Conservation (phyloP, 2,329 filamentous ascomycete genomes). For the Fusarium sulawesiense region DNA sequence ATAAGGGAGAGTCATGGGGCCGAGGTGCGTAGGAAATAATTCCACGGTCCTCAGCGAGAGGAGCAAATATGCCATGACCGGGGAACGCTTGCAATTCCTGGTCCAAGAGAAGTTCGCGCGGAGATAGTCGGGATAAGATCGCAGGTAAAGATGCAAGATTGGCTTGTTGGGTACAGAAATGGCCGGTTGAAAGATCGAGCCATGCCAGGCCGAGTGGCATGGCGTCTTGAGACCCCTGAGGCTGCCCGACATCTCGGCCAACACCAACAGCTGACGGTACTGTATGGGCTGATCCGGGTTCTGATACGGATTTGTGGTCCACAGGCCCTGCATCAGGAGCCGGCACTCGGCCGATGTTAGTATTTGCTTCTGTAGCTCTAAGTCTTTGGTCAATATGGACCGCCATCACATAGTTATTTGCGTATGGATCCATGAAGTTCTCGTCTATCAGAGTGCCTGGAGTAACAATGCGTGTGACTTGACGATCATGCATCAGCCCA, state of each 20-base stretch:
- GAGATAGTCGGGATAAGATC: conserved; percentile 82
- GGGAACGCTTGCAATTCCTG: conserved; percentile 67
- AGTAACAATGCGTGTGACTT: conserved; percentile 87
- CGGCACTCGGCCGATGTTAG: conserved; percentile 65
- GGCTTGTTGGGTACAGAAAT: conserved; percentile 87
- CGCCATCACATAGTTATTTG: conserved; percentile 92
- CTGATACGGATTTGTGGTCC: conserved; percentile 34
- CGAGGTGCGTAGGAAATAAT: conserved; percentile 80
- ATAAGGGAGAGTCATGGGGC: conserved; percentile 56
- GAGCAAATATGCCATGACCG: conserved; percentile 70
- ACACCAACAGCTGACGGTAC: conserved; percentile 39
- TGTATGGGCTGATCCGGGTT: conserved; percentile 33
- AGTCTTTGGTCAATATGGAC: conserved; percentile 63
- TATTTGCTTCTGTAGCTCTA: conserved; percentile 59
- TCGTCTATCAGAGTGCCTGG: conserved; percentile 97
- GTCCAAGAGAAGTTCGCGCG: conserved; percentile 86
- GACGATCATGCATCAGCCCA: conserved; percentile 85
- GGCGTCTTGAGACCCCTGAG: conserved; percentile 28
- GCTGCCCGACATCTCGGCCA: conserved; percentile 25
- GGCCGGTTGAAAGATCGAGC: conserved; percentile 94
- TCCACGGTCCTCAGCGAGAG: conserved; percentile 80
- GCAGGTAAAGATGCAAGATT: conserved; percentile 79
- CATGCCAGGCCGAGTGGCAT: conserved; percentile 81
- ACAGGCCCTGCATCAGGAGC: conserved; percentile 14
- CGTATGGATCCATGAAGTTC: conserved; percentile 93